Base-by-base conservation (phyloP, 306 rosid species). In the Nissolia schottii region DNA sequence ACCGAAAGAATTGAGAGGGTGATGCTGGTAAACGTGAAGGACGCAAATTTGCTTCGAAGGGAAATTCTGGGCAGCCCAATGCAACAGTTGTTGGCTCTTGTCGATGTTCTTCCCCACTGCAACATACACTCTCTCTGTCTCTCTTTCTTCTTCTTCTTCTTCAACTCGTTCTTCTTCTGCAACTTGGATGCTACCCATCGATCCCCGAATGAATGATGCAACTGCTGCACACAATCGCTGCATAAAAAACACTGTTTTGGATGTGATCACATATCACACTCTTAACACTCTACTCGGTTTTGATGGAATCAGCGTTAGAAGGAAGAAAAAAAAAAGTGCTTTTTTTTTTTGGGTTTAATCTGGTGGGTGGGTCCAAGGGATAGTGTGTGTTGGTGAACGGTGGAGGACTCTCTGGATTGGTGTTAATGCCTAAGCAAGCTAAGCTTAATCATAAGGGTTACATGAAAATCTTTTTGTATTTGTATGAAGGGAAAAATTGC, bases 21-120 rank as follows among this genome's bases (percentile, higher is more conserved):
- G 10, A 6, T 86, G 79, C 7, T 37, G 77, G 45, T 85, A 87
- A 84, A 90, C 83, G 24, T 93, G 98, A 37, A 90, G 92, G 60
- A 93, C 71, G 62, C 97, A 90, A 2, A 93, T 84, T 14, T 18
- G 73, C 71, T 84, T 93, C 28, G 82, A 83, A 0, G 82, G n/a
- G 64, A 89, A 89, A 60, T 84, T 93, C 10, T 78, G 73, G 1
- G 65, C 25, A 6, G 87, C 79, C 97, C 98, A 93, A 54, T 79
- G 64, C 71, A 93, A 78, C 63, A 84, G 60, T 35, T 80, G 64
- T 32, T 75, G 48, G 64, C 76, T 82, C 80, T 83, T 84, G 55
- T 80, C 71, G 3, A 70, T 70, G 70, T 77, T 77, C 62, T 63
- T 81, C 43, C 97, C 96, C 46, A 93, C 97, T 2, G 96, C 98